Conservation (phyloP, 306 rosid genomes). For the Prunus mongolica region DNA sequence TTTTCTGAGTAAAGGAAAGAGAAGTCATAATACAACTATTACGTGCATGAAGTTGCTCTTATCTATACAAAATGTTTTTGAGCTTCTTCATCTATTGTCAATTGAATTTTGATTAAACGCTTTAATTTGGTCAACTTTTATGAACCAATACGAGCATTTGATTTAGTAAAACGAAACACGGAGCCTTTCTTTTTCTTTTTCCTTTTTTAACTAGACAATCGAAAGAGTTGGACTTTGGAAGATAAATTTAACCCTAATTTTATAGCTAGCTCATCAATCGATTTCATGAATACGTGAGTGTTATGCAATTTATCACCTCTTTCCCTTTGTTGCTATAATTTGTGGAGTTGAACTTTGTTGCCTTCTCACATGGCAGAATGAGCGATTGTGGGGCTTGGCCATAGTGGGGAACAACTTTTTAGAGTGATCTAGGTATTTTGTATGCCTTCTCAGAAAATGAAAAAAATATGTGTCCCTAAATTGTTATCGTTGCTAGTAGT, state of each 20-base stretch:
- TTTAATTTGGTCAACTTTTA: too few relatives aligned
- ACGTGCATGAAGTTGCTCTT: not conserved
- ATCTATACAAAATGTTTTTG: too few relatives aligned
- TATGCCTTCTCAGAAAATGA: not conserved
- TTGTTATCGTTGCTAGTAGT: conserved; percentile 21
- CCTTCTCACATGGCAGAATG: conserved; percentile 19
- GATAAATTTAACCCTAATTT: too few relatives aligned
- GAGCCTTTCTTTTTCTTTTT: too few relatives aligned
- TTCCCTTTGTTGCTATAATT: not conserved
- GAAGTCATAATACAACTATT: not conserved
- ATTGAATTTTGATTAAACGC: too few relatives aligned
- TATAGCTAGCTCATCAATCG: not conserved
- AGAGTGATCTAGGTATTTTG: not conserved
- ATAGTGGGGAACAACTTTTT: not conserved
- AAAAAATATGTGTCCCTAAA: not conserved
- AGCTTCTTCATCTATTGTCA: too few relatives aligned
- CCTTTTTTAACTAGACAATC: not conserved
- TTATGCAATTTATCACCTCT: not conserved
- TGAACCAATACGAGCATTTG: too few relatives aligned
- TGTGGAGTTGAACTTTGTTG: conserved; percentile 11
- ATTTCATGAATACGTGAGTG: not conserved
- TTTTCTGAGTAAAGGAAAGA: not conserved
- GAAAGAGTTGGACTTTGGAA: not conserved
- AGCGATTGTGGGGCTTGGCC: conserved; percentile 14
- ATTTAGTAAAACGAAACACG: too few relatives aligned